These are phyloP conservation scores for Schizopora paradoxa DNA, from an alignment of 1,284 basidiomycete genomes.

Conservation along the genomic window DNA sequence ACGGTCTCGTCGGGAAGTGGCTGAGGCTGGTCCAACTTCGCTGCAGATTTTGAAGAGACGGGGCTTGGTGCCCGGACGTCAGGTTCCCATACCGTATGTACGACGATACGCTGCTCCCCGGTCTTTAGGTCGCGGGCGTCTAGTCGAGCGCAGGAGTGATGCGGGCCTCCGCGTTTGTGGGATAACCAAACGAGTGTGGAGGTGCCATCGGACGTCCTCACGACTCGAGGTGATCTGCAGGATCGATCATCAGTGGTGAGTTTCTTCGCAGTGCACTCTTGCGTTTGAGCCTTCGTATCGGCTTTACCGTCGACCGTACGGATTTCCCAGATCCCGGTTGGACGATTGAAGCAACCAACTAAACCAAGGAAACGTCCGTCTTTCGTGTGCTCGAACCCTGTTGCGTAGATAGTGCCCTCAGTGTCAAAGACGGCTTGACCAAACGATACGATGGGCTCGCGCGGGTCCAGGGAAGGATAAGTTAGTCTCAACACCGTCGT, in stretches of 20 bases:
- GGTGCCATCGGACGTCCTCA: conserved; percentile 24
- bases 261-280: conserved; percentile 27
- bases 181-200: conserved; percentile 49
- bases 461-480: conserved; percentile 4
- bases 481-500: conserved; percentile 3
- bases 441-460: conserved; percentile 32
- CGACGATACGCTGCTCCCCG: conserved; percentile 26
- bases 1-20: no score
- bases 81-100: conserved; percentile 34
- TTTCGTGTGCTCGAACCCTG: conserved; percentile 51
- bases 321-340: conserved; percentile 49
- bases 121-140: conserved; percentile 35
- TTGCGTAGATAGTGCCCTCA: conserved; percentile 44
- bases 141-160: conserved; percentile 51
- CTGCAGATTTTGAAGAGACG: no score
- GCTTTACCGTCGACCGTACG: no score
- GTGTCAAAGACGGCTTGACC: conserved; percentile 52
- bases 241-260: conserved; percentile 40
- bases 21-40: no score
- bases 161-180: conserved; percentile 51
- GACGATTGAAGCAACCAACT: conserved; percentile 59
- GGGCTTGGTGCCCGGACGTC: no score
- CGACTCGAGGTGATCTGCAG: conserved; percentile 52
- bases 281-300: not conserved
- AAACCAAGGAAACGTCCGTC: conserved; percentile 59